These are phyloP conservation scores for Medicago ruthenica DNA, from an alignment of 306 rosid genomes.

Conservation along the genomic window DNA sequence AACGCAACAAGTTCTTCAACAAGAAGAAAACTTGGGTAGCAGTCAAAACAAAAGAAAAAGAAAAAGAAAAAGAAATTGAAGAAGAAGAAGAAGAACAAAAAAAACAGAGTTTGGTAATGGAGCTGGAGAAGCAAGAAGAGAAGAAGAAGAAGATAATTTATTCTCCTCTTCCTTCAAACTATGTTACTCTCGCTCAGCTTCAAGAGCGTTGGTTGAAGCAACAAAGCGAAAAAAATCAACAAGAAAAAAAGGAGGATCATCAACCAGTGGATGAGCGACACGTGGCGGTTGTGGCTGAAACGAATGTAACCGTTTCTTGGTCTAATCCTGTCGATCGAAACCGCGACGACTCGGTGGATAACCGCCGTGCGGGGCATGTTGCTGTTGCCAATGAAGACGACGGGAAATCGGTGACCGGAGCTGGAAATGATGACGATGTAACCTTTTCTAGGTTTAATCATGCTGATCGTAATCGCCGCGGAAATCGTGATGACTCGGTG, in stretches of 20 bases:
- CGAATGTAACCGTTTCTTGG: background rate
- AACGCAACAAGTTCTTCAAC: background rate
- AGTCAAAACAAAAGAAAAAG: background rate
- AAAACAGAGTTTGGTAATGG: slow-evolving; percentile 20
- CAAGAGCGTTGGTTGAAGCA: slow-evolving; percentile 59
- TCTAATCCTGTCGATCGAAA: background rate
- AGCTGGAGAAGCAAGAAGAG: background rate
- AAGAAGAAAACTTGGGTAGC: background rate
- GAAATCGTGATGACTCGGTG: slow-evolving; percentile 4
- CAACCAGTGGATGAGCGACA: background rate
- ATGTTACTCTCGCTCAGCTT: slow-evolving; percentile 61
- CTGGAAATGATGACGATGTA: background rate
- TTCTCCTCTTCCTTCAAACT: slow-evolving; percentile 61
- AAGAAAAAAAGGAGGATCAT: background rate
- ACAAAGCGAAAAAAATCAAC: background rate
- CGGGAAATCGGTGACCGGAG: background rate
- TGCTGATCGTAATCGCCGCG: background rate
- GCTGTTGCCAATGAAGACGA: background rate
- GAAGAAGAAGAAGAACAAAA: background rate
- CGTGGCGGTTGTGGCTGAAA: background rate
- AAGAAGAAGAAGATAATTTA: background rate
- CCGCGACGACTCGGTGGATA: background rate
- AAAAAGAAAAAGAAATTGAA: background rate
- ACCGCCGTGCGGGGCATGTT: background rate
- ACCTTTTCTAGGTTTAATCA: background rate